These are phyloP conservation scores for Phaeophleospora eucalypticola DNA, from an alignment of 2,329 filamentous ascomycete genomes.

Conservation along the genomic window DNA sequence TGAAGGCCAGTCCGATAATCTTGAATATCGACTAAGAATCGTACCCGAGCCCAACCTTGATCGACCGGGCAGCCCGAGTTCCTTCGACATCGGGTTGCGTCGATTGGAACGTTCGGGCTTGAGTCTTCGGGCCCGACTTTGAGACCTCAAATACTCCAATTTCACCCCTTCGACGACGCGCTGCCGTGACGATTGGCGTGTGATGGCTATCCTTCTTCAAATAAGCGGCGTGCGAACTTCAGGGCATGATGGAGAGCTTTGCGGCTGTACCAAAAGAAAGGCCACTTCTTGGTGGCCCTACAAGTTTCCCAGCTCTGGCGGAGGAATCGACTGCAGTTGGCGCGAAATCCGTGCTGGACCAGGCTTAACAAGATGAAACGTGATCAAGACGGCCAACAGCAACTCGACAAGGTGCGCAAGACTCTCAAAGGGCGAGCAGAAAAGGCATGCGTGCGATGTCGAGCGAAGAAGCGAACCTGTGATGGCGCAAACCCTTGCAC, in stretches of 20 bases:
- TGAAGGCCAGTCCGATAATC: too few relatives aligned
- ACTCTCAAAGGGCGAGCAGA: conserved; percentile 16
- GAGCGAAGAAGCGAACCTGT: conserved; percentile 22
- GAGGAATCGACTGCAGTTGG: too few relatives aligned
- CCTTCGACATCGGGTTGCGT: conserved; percentile 1
- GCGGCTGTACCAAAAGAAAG: not conserved
- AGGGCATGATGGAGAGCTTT: not conserved
- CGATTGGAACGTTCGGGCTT: conserved; percentile 2
- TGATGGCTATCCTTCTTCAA: conserved; percentile 1
- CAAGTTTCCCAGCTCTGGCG: too few relatives aligned
- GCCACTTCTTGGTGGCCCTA: not conserved
- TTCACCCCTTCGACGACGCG: not conserved
- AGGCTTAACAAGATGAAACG: conserved; percentile 11
- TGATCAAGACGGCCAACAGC: conserved; percentile 12
- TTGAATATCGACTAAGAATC: not conserved
- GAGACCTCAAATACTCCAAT: conserved; percentile 7
- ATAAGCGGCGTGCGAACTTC: conserved; percentile 2
- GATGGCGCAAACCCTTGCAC: conserved; percentile 19
- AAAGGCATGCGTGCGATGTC: conserved; percentile 23
- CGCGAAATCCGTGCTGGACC: too few relatives aligned
- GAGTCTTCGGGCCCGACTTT: conserved; percentile 4
- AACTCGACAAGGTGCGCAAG: conserved; percentile 20
- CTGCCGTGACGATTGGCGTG: not conserved
- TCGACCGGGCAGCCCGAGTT: conserved; percentile 4
- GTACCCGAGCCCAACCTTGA: conserved; percentile 3